Percentiles rank a stretch among this genome's conserved stretches.
phyloP scores from a whole-genome alignment of 441 rosid genomes.

The Kokia cookei region DNA sequence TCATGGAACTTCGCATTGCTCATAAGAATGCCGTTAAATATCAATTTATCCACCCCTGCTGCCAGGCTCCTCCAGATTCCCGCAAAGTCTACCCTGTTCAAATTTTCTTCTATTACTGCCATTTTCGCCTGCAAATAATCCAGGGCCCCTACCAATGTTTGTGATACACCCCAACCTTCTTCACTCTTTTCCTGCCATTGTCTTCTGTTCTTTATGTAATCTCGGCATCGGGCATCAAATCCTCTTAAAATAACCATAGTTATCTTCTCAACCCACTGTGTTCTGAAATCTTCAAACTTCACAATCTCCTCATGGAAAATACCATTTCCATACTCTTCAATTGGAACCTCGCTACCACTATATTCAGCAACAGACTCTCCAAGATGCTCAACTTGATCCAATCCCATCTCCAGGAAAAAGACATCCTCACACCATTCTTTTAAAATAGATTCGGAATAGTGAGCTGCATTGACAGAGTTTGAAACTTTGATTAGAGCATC shows the following conservation, averaged over 20 bases:
- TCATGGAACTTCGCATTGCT: slow-evolving; percentile 54
- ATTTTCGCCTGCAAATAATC: slow-evolving; percentile 75
- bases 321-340: slow-evolving; percentile 32
- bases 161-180: slow-evolving; percentile 65
- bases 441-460: slow-evolving; percentile 57
- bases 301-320: slow-evolving; percentile 53
- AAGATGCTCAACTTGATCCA: slow-evolving; percentile 28
- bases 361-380: slow-evolving; percentile 21
- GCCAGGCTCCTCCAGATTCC: slow-evolving; percentile 77
- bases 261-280: slow-evolving; percentile 78
- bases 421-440: slow-evolving; percentile 85
- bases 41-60: slow-evolving; percentile 49
- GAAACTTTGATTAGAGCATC: slow-evolving; percentile 74
- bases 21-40: slow-evolving; percentile 55
- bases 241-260: slow-evolving; percentile 72
- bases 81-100: slow-evolving; percentile 60
- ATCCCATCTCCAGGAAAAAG: slow-evolving; percentile 73
- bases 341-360: slow-evolving; percentile 3
- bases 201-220: slow-evolving; percentile 68
- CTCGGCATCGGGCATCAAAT: slow-evolving; percentile 69
- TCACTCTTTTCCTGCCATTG: slow-evolving; percentile 79
- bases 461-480: slow-evolving; percentile 62
- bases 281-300: slow-evolving; percentile 54
- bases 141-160: slow-evolving; percentile 57
- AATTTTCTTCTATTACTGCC: slow-evolving; percentile 41